phyloP scores from a whole-genome alignment of 176 grass and related monocot species.

The Elaeis guineensis region DNA sequence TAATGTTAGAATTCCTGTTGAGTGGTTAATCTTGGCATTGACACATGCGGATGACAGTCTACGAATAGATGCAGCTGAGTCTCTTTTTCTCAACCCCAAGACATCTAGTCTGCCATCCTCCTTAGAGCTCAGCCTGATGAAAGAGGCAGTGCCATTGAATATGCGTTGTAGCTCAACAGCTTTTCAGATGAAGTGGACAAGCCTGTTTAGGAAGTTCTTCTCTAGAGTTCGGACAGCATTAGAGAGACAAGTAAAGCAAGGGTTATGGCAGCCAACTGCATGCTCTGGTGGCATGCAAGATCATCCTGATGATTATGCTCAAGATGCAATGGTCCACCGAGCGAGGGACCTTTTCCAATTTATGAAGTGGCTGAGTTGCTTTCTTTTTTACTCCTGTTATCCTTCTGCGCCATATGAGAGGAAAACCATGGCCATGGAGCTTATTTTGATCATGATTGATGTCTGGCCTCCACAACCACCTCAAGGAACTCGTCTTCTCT shows the following conservation, averaged over 20 bases:
- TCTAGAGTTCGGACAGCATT: slow-evolving; percentile 89
- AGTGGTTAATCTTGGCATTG: slow-evolving; percentile 85
- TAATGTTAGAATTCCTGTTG: slow-evolving; percentile 61
- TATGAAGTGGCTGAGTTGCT: slow-evolving; percentile 82
- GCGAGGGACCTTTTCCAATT: slow-evolving; percentile 80
- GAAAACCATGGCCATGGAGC: slow-evolving; percentile 98
- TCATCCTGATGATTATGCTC: slow-evolving; percentile 25
- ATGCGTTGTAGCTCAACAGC: slow-evolving; percentile 91
- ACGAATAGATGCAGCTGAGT: slow-evolving; percentile 87
- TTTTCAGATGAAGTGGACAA: slow-evolving; percentile 99
- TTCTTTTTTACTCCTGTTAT: slow-evolving; percentile 93
- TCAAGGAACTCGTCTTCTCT: slow-evolving; percentile 50
- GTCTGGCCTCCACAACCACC: slow-evolving; percentile 70
- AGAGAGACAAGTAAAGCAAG: slow-evolving; percentile 85
- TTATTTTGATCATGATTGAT: slow-evolving; percentile 89
- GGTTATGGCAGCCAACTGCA: slow-evolving; percentile 47
- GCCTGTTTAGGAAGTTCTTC: slow-evolving; percentile 85
- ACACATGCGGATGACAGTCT: slow-evolving; percentile 85
- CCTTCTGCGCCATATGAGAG: slow-evolving; percentile 97
- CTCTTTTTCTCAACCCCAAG: slow-evolving; percentile 87
- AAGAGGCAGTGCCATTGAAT: slow-evolving; percentile 73
- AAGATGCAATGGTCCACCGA: slow-evolving; percentile 23
- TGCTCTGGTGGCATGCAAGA: slow-evolving; percentile 12
- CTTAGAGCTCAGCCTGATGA: slow-evolving; percentile 83
- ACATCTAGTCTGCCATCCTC: slow-evolving; percentile 93